Percentiles rank a stretch among this genome's conserved stretches.
Conservation (phyloP, 768 basidiomycete genomes). For the Termitomyces titanicus region DNA sequence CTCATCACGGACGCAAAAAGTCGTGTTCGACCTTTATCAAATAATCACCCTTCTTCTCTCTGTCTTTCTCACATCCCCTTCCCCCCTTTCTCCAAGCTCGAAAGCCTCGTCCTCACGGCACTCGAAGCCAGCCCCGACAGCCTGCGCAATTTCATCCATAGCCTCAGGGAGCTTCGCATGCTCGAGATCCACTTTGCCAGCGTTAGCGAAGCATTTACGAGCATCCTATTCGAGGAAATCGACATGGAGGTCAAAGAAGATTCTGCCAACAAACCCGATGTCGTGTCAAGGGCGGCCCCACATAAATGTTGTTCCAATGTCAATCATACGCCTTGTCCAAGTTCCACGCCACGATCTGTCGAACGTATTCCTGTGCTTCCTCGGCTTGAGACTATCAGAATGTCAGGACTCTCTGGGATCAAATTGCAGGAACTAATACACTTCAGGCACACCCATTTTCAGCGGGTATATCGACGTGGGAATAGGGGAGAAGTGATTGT, state of each 20-base stretch:
- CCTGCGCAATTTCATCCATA: slow-evolving; percentile 32
- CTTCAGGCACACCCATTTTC: slow-evolving; percentile 12
- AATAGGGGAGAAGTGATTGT: not conserved
- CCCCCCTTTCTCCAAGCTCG: slow-evolving; percentile 28
- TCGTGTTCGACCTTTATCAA: not conserved
- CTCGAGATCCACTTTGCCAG: slow-evolving; percentile 43
- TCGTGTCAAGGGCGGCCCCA: not conserved
- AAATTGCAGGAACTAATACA: slow-evolving; percentile 15
- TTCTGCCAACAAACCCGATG: not conserved
- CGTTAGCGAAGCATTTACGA: slow-evolving; percentile 27
- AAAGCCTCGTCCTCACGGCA: slow-evolving; percentile 36
- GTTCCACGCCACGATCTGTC: not conserved
- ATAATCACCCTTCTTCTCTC: not conserved
- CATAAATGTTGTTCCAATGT: not conserved
- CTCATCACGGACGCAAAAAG: slow-evolving; percentile 25
- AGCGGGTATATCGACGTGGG: not conserved
- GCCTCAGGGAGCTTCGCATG: slow-evolving; percentile 28
- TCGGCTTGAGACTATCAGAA: slow-evolving; percentile 15
- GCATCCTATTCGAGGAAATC: slow-evolving; percentile 30
- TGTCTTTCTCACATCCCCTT: slow-evolving; percentile 19
- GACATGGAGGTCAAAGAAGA: slow-evolving; percentile 5
- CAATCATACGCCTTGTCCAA: slow-evolving; percentile 1
- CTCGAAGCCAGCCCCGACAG: slow-evolving; percentile 35
- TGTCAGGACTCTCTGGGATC: slow-evolving; percentile 19
- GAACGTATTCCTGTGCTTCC: slow-evolving; percentile 18